These are phyloP conservation scores for Oenanthe javanica DNA, from an alignment of 140 eudicot species.

Conservation along the genomic window DNA sequence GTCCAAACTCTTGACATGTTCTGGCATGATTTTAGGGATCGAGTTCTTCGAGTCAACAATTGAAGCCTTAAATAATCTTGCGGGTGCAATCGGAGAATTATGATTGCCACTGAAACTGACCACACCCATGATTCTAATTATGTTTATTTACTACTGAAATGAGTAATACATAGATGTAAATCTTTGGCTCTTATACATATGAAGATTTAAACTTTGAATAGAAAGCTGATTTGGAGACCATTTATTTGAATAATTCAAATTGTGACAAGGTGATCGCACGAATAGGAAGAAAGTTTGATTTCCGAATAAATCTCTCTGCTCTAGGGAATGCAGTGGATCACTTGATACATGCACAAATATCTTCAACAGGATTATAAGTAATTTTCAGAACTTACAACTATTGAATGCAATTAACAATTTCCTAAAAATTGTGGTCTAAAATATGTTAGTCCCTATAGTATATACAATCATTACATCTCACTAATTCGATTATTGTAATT, in stretches of 20 bases:
- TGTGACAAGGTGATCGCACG: neutral
- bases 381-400: neutral
- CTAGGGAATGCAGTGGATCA: too few species aligned
- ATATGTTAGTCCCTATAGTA: too few species aligned
- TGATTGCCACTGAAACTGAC: neutral
- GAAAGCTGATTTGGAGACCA: neutral
- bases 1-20: conserved; percentile 15
- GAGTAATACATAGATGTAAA: neutral
- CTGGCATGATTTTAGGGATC: conserved; percentile 21
- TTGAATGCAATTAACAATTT: neutral
- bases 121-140: neutral
- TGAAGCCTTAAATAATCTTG: conserved; percentile 12
- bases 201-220: neutral
- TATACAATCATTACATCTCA: neutral
- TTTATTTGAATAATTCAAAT: neutral
- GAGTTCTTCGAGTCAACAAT: conserved; percentile 17
- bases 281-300: conserved; percentile 1
- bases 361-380: neutral
- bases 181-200: neutral
- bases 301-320: neutral
- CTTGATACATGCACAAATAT: neutral
- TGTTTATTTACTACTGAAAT: neutral
- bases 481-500: neutral
- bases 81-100: conserved; percentile 11
- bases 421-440: neutral